phyloP scores from a whole-genome alignment of 192 early-diverging fungal genomes.

The Umbelopsis ramanniana region DNA sequence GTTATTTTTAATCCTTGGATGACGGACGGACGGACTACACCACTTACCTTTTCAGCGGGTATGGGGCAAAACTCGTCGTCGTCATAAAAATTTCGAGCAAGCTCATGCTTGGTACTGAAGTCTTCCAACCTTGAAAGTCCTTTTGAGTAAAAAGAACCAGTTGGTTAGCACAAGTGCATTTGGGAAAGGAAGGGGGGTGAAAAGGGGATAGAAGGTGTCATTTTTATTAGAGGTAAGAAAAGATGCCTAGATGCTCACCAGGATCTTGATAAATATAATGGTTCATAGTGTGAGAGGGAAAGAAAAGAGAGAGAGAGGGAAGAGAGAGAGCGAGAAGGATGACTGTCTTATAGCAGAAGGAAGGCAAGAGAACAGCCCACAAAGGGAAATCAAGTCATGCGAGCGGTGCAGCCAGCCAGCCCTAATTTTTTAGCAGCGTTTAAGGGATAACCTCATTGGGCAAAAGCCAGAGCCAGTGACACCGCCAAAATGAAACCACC shows the following conservation, averaged over 20 bases:
- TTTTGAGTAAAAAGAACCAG: conserved; percentile 4
- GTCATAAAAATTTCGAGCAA: conserved; percentile 58
- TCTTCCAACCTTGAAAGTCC: conserved; percentile 27
- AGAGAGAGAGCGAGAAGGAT: background rate
- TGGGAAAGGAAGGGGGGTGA: background rate
- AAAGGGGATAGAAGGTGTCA: background rate
- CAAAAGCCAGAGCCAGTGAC: background rate
- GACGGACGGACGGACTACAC: too few relatives aligned
- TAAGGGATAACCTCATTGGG: too few relatives aligned
- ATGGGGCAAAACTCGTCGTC: conserved; percentile 63
- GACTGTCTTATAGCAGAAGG: background rate
- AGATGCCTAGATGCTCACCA: conserved; percentile 24
- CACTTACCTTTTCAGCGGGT: conserved; percentile 51
- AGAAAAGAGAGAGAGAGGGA: background rate
- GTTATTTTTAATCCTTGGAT: background rate
- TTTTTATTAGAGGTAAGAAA: conserved; percentile 5
- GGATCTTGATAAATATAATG: conserved; percentile 21
- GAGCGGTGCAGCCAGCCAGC: background rate
- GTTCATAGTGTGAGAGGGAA: conserved; percentile 4
- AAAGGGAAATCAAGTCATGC: conserved; percentile 19
- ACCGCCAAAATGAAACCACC: background rate
- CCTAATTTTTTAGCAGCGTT: background rate
- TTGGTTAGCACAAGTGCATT: background rate
- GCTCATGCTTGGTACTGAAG: conserved; percentile 51
- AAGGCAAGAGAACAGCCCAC: background rate